Evolutionary conservation across 2,329 filamentous ascomycete genomes (phyloP).

Genomic region (Gnomoniopsis sp.): DNA sequence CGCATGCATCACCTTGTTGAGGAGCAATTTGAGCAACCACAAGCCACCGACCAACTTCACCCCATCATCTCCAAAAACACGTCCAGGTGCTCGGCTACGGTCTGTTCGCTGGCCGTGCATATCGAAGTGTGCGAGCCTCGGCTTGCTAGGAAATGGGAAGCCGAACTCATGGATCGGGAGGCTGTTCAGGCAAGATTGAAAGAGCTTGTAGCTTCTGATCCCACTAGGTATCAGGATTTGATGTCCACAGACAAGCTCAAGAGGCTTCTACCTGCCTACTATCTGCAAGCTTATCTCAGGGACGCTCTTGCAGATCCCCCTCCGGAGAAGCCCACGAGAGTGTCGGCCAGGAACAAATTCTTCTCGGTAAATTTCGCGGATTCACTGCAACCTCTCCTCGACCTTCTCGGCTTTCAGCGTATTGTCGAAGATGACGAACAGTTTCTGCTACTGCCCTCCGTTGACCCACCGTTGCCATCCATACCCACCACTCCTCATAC

Average conservation of each 20-base stretch:
- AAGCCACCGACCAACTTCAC: slow-evolving; percentile 31
- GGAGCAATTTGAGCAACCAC: neutral
- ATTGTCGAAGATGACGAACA: slow-evolving; percentile 5
- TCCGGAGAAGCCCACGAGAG: slow-evolving; percentile 5
- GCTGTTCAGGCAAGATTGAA: slow-evolving; percentile 39
- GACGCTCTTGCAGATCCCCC: slow-evolving; percentile 10
- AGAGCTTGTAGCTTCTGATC: slow-evolving; percentile 38
- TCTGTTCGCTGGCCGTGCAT: slow-evolving; percentile 39
- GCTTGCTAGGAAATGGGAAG: slow-evolving; percentile 39
- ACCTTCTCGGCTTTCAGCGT: slow-evolving; percentile 8
- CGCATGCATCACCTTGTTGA: slow-evolving; percentile 16
- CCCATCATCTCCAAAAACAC: slow-evolving; percentile 33
- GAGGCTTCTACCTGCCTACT: slow-evolving; percentile 15
- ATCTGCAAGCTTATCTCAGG: slow-evolving; percentile 15
- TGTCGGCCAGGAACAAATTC: slow-evolving; percentile 18
- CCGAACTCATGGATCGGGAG: slow-evolving; percentile 41
- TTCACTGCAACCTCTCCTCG: slow-evolving; percentile 5
- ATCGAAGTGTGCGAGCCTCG: slow-evolving; percentile 50
- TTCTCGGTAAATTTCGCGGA: slow-evolving; percentile 14
- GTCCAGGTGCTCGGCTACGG: slow-evolving; percentile 39
- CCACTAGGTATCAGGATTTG: slow-evolving; percentile 43
- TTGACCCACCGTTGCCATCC: neutral
- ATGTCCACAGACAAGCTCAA: slow-evolving; percentile 24
- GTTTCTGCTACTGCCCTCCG: slow-evolving; percentile 9
- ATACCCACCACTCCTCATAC: neutral